Conservation (phyloP, 768 basidiomycete genomes). For the Lactarius akahatsu region DNA sequence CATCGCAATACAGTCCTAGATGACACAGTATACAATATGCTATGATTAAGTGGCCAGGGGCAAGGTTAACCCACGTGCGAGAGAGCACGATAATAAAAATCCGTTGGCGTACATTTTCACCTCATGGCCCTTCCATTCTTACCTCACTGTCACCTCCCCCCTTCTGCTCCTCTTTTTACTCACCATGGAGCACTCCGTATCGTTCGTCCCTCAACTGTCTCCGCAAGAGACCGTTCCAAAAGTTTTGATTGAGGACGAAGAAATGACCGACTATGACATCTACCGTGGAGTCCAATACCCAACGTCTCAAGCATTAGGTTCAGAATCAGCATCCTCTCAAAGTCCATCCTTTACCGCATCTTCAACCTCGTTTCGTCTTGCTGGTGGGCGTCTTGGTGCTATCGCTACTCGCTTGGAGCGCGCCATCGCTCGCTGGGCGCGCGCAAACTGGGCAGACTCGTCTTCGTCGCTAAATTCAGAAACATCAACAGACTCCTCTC, state of each 20-base stretch:
- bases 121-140: constrained; percentile 14
- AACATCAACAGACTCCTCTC: constrained; percentile 43
- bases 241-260: background rate
- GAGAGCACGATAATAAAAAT: background rate
- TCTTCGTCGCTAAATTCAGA: constrained; percentile 43
- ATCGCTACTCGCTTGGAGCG: constrained; percentile 61
- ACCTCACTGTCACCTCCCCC: background rate
- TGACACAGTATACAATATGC: background rate
- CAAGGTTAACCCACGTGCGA: background rate
- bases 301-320: constrained; percentile 34
- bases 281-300: constrained; percentile 54
- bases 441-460: constrained; percentile 42
- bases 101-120: background rate
- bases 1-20: background rate
- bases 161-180: background rate
- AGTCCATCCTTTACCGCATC: constrained; percentile 40
- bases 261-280: constrained; percentile 49
- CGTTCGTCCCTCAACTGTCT: constrained; percentile 15
- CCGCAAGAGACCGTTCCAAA: constrained; percentile 12
- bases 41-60: background rate
- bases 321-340: constrained; percentile 33
- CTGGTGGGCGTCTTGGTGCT: constrained; percentile 38
- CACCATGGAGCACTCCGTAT: constrained; percentile 22
- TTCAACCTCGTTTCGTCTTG: constrained; percentile 37
- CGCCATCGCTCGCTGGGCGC: constrained; percentile 72